Evolutionary conservation across 345 rosid genomes (phyloP).

Genomic region (Triadica sebifera): DNA sequence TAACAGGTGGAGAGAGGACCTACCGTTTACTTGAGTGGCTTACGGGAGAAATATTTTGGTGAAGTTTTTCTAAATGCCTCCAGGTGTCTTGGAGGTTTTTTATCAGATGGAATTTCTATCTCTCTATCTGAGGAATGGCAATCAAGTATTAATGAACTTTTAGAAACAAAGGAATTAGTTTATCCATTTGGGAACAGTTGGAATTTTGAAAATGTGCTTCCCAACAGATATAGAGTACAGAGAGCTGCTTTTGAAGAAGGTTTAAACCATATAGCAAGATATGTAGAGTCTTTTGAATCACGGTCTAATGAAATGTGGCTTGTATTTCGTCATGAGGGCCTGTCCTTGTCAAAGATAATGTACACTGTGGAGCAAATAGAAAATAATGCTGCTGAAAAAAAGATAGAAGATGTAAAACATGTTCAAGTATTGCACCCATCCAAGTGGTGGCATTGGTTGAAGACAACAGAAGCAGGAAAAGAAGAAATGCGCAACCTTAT

Average conservation of each 20-base stretch:
- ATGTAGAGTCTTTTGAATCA: constrained; percentile 91
- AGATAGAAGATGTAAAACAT: constrained; percentile 50
- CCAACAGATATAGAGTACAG: constrained; percentile 24
- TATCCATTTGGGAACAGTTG: constrained; percentile 28
- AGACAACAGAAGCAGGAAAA: constrained; percentile 73
- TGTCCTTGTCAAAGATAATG: constrained; percentile 77
- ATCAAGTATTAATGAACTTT: constrained; percentile 22
- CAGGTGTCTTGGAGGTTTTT: constrained; percentile 42
- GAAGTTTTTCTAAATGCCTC: constrained; percentile 78
- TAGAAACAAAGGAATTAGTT: constrained; percentile 30
- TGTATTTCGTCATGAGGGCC: constrained; percentile 83
- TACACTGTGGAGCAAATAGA: constrained; percentile 67
- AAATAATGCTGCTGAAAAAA: constrained; percentile 38
- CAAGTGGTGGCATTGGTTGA: constrained; percentile 97
- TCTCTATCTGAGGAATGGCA: constrained; percentile 34
- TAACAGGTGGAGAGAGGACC: constrained; percentile 91
- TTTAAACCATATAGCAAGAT: constrained; percentile 87
- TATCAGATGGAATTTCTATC: constrained; percentile 31
- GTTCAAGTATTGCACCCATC: constrained; percentile 72
- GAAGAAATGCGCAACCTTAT: constrained; percentile 84
- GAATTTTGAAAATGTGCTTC: constrained; percentile 30
- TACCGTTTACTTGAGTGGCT: constrained; percentile 76
- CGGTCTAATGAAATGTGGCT: constrained; percentile 87
- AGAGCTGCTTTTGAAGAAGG: constrained; percentile 56
- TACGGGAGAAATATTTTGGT: constrained; percentile 92